A percentile compares a stretch with the other conserved stretches of the same genome.
Evolutionary conservation across 73 alveolate species (phyloP).

Genomic region (Breviolum minutum): DNA sequence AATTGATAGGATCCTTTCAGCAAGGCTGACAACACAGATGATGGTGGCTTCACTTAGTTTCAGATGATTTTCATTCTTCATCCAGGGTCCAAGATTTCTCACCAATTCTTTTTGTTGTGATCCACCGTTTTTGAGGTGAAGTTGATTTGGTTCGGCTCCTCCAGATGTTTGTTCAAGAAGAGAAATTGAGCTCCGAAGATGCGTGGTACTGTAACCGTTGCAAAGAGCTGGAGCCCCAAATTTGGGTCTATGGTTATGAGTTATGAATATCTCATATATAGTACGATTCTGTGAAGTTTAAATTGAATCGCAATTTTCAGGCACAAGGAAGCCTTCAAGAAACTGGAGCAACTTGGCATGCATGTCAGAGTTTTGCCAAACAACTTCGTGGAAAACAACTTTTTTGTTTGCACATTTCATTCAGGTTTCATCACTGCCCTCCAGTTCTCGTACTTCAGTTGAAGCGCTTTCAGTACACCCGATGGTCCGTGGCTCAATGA

Average conservation of each 20-base stretch:
- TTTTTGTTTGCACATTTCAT: not conserved
- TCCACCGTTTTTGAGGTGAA: conserved; percentile 10
- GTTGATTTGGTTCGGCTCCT: conserved; percentile 60
- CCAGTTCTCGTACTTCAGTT: conserved; percentile 81
- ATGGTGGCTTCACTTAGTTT: not conserved
- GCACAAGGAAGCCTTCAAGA: conserved; percentile 92
- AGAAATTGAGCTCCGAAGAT: conserved; percentile 42
- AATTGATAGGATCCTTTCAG: conserved; percentile 34
- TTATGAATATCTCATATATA: too few relatives aligned
- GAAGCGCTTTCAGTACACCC: conserved; percentile 93
- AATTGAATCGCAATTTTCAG: not conserved
- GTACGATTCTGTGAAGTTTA: too few relatives aligned
- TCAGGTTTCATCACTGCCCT: conserved; percentile 76
- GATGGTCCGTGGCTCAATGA: conserved; percentile 22
- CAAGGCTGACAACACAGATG: not conserved
- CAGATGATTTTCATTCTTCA: not conserved
- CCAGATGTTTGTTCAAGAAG: conserved; percentile 73
- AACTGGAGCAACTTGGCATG: conserved; percentile 47
- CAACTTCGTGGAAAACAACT: not conserved
- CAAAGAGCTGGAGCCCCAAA: conserved; percentile 31
- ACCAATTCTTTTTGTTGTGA: too few relatives aligned
- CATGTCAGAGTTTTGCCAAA: not conserved
- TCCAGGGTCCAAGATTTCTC: not conserved
- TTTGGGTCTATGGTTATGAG: not conserved
- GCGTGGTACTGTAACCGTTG: conserved; percentile 92